Percentiles rank a stretch among this genome's conserved stretches.
Evolutionary conservation across 2,329 filamentous ascomycete genomes (phyloP).

Genomic region (Knufia petricola): DNA sequence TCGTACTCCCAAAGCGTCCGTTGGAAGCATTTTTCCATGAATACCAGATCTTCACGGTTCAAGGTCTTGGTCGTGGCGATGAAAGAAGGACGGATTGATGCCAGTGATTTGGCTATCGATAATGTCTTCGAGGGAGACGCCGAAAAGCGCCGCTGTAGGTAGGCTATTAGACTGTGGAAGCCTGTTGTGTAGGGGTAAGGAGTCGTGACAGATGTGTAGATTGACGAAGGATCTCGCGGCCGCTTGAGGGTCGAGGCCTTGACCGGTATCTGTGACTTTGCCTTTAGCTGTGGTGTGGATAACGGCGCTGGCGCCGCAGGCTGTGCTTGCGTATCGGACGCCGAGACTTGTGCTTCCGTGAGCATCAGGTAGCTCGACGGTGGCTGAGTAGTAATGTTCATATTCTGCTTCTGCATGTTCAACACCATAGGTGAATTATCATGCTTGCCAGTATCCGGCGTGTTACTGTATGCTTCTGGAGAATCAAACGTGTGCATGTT

Average conservation of each 20-base stretch:
- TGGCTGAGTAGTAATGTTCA: neutral
- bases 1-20: slow-evolving; percentile 87
- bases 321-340: slow-evolving; percentile 27
- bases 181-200: slow-evolving; percentile 85
- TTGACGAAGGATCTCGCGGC: slow-evolving; percentile 64
- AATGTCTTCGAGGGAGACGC: slow-evolving; percentile 60
- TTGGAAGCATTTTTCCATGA: slow-evolving; percentile 97
- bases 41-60: slow-evolving; percentile 78
- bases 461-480: slow-evolving; percentile 48
- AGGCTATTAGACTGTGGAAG: slow-evolving; percentile 78
- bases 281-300: slow-evolving; percentile 36
- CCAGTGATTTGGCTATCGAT: slow-evolving; percentile 76
- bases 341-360: slow-evolving; percentile 3
- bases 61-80: slow-evolving; percentile 86
- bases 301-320: slow-evolving; percentile 27
- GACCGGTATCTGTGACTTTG: slow-evolving; percentile 25
- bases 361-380: slow-evolving; percentile 4
- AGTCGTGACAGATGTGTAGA: slow-evolving; percentile 82
- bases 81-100: slow-evolving; percentile 84
- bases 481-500: slow-evolving; percentile 47
- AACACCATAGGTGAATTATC: slow-evolving; percentile 29
- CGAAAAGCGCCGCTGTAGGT: slow-evolving; percentile 64
- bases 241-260: slow-evolving; percentile 35
- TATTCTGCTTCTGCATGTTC: slow-evolving; percentile 11
- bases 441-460: slow-evolving; percentile 28